These are phyloP conservation scores for Colletotrichum brevisporum DNA, from an alignment of 2,329 filamentous ascomycete genomes.

Conservation along the genomic window DNA sequence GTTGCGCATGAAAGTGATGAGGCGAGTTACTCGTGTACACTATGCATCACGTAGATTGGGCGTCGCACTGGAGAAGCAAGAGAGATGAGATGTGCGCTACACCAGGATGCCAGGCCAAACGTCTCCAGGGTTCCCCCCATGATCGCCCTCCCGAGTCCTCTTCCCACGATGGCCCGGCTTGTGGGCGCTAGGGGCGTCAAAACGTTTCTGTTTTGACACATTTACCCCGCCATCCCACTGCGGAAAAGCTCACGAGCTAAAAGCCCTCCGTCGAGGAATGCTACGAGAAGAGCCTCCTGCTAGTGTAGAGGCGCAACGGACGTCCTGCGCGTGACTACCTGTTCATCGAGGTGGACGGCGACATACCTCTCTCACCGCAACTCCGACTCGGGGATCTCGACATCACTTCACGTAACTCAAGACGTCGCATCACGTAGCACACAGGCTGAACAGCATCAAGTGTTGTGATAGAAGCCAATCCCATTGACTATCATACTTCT, in stretches of 20 bases:
- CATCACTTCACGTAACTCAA: neutral
- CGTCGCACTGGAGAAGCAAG: neutral
- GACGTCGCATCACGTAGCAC: neutral
- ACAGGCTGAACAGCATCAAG: neutral
- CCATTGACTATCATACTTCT: constrained; percentile 35
- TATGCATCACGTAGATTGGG: no score
- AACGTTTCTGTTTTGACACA: constrained; percentile 17
- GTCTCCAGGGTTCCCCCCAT: constrained; percentile 4
- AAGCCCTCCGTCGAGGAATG: neutral
- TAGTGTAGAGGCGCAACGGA: no score
- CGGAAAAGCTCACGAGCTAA: constrained; percentile 1
- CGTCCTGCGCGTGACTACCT: no score
- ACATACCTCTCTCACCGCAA: constrained; percentile 1
- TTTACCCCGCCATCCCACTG: constrained; percentile 33
- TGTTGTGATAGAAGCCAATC: constrained; percentile 22
- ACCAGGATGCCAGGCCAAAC: neutral
- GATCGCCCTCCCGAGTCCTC: neutral
- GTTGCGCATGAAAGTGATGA: no score
- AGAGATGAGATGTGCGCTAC: neutral
- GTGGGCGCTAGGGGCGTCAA: constrained; percentile 23
- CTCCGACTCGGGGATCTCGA: neutral
- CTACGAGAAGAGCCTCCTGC: constrained; percentile 18
- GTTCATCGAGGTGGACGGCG: no score
- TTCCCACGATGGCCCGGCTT: constrained; percentile 28
- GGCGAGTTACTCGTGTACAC: no score